A percentile compares a stretch with the other conserved stretches of the same genome.
Evolutionary conservation across 805 yeast species (phyloP).

Genomic region (Maudiozyma bulderi): DNA sequence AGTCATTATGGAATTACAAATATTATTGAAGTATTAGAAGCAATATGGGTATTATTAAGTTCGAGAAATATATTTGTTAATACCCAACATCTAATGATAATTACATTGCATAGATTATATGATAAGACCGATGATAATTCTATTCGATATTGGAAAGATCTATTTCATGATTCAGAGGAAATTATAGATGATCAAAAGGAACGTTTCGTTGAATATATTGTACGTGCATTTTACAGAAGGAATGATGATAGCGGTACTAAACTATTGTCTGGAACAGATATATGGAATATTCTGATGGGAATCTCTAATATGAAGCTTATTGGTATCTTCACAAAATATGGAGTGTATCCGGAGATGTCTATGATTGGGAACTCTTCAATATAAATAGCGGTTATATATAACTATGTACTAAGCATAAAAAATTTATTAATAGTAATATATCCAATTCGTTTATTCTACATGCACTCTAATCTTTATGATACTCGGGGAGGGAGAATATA

Average conservation of each 20-base stretch:
- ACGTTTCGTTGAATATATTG: neutral
- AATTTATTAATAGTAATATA: no score
- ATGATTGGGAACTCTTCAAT: constrained; percentile 6
- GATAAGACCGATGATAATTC: neutral
- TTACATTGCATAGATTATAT: constrained; percentile 1
- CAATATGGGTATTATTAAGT: neutral
- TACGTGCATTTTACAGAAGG: constrained; percentile 1
- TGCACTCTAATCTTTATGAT: no score
- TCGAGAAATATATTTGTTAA: neutral
- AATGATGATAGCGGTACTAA: constrained; percentile 3
- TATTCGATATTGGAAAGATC: neutral
- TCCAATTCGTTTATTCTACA: no score
- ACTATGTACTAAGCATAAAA: no score
- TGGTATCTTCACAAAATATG: constrained; percentile 12
- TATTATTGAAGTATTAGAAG: neutral
- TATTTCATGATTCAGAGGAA: neutral
- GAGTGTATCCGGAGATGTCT: constrained; percentile 16
- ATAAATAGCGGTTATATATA: neutral
- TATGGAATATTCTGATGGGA: constrained; percentile 15
- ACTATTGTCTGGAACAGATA: constrained; percentile 13
- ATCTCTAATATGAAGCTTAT: constrained; percentile 13
- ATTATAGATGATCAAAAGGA: neutral
- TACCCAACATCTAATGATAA: constrained; percentile 6
- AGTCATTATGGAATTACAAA: neutral
- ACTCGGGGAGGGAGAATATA: no score